phyloP scores from a whole-genome alignment of 768 basidiomycete species.

The Amanita subjunquillea region DNA sequence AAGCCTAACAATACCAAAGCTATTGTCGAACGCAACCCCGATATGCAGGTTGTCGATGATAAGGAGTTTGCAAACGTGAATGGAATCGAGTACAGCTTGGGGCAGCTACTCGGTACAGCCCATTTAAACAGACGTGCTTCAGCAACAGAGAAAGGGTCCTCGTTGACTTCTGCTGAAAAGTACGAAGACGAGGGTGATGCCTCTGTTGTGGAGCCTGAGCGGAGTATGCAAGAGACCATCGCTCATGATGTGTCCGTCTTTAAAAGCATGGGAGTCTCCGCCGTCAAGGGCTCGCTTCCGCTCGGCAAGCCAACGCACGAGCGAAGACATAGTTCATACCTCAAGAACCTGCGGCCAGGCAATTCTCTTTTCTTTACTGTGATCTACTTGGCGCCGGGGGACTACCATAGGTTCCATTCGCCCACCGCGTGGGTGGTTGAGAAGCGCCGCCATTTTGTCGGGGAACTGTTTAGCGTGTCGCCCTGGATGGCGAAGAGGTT shows the following conservation, averaged over 20 bases:
- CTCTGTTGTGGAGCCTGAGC: slow-evolving; percentile 52
- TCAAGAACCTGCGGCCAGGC: slow-evolving; percentile 52
- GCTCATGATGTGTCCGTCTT: slow-evolving; percentile 67
- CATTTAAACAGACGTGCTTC: slow-evolving; percentile 9
- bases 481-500: slow-evolving; percentile 92
- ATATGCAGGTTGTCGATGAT: slow-evolving; percentile 66
- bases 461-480: slow-evolving; percentile 94
- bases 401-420: slow-evolving; percentile 96
- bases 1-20: slow-evolving; percentile 33
- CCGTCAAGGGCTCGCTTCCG: slow-evolving; percentile 9
- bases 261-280: slow-evolving; percentile 11
- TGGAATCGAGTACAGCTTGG: slow-evolving; percentile 92
- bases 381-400: slow-evolving; percentile 96
- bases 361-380: slow-evolving; percentile 88
- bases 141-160: background rate
- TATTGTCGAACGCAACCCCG: slow-evolving; percentile 29
- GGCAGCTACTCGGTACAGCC: slow-evolving; percentile 52
- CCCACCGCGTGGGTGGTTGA: slow-evolving; percentile 98
- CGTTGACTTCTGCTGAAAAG: slow-evolving; percentile 32
- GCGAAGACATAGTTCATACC: slow-evolving; percentile 19
- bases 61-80: slow-evolving; percentile 93
- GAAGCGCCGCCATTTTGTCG: slow-evolving; percentile 88
- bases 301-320: slow-evolving; percentile 12
- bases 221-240: slow-evolving; percentile 42
- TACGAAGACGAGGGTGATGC: slow-evolving; percentile 67